Conservation (phyloP, 768 basidiomycete genomes). For the Strobilomyces confusus region DNA sequence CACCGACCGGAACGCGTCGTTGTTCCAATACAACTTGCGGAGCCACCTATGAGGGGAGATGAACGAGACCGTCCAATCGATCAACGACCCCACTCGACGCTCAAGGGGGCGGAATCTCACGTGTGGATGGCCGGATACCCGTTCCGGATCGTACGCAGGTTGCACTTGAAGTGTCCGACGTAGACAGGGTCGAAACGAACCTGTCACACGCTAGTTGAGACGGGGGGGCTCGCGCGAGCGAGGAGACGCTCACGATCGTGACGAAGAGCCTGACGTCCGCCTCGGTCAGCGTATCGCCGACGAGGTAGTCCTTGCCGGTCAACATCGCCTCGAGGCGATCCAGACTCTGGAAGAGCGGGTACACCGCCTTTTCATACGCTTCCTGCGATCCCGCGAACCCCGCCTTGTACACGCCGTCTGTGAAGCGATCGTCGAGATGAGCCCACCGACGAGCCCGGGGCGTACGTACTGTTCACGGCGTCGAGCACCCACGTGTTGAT, state of each 20-base stretch:
- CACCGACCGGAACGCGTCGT: constrained; percentile 78
- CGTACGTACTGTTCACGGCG: constrained; percentile 68
- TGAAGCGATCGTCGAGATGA: constrained; percentile 25
- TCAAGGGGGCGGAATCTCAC: constrained; percentile 20
- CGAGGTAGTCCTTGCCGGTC: constrained; percentile 73
- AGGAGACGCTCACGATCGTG: constrained; percentile 60
- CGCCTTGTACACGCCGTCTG: constrained; percentile 83
- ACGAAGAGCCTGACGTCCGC: constrained; percentile 86
- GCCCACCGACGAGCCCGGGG: constrained; percentile 1
- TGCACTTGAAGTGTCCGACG: constrained; percentile 92
- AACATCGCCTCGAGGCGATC: constrained; percentile 79
- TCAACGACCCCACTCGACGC: neutral
- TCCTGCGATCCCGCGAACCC: constrained; percentile 82
- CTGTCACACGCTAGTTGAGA: constrained; percentile 30
- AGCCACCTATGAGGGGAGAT: constrained; percentile 54
- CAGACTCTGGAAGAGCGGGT: constrained; percentile 70
- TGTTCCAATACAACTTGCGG: constrained; percentile 88
- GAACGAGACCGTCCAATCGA: neutral
- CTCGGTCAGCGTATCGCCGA: constrained; percentile 82
- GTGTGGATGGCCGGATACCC: constrained; percentile 82
- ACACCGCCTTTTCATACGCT: constrained; percentile 78
- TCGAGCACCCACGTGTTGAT: constrained; percentile 87
- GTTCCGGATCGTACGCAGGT: constrained; percentile 77
- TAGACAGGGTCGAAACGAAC: constrained; percentile 91
- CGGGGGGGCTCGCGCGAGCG: neutral